Evolutionary conservation across 148 eudicot genomes (phyloP).

Genomic region (Diospyros lotus): DNA sequence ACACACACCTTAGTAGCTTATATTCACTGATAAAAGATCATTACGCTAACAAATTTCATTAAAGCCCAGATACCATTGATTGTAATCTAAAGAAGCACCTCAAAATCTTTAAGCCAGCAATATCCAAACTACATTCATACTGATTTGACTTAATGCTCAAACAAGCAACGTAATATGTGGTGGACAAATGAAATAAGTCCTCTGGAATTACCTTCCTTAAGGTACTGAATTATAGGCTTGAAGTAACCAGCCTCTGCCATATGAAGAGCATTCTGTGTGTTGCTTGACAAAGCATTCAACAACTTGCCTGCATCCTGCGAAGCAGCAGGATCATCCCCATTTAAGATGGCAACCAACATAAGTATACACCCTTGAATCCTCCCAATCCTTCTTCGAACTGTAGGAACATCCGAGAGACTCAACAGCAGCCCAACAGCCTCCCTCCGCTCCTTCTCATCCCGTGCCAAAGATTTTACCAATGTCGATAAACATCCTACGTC

Average conservation of each 20-base stretch:
- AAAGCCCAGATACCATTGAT: neutral
- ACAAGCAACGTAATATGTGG: neutral
- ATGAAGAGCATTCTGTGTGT: slow-evolving; percentile 88
- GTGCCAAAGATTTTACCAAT: slow-evolving; percentile 66
- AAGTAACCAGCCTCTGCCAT: slow-evolving; percentile 97
- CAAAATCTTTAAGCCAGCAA: neutral
- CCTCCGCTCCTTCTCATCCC: slow-evolving; percentile 61
- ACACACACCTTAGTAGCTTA: neutral
- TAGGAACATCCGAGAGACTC: slow-evolving; percentile 46
- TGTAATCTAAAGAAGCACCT: slow-evolving; percentile 3
- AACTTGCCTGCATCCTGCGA: slow-evolving; percentile 59
- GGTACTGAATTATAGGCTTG: slow-evolving; percentile 69
- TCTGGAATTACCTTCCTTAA: slow-evolving; percentile 57
- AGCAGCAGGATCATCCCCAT: slow-evolving; percentile 64
- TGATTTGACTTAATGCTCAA: no score
- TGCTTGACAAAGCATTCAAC: slow-evolving; percentile 53
- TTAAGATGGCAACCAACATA: slow-evolving; percentile 70
- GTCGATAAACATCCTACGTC: slow-evolving; percentile 48
- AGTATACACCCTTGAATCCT: slow-evolving; percentile 82
- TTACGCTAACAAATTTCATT: neutral
- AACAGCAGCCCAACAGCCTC: slow-evolving; percentile 73
- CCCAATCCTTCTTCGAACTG: slow-evolving; percentile 64
- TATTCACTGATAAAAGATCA: no score
- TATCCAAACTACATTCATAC: neutral
- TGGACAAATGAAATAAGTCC: neutral